Percentiles rank a stretch among this genome's conserved stretches.
phyloP scores from a whole-genome alignment of 257 asterid species.

The Thymus mandschuricus region DNA sequence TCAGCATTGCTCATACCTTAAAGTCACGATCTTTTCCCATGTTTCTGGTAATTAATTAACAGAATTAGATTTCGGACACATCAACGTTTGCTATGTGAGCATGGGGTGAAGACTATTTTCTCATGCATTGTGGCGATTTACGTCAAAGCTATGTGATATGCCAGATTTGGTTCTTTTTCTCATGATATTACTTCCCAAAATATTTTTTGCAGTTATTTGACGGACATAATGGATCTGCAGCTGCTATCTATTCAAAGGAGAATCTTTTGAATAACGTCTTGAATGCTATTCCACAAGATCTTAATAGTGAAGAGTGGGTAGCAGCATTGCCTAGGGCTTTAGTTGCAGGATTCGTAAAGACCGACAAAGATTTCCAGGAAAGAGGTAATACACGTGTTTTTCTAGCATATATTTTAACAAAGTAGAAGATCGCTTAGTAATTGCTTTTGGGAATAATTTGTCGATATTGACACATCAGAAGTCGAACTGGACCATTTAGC shows the following conservation, averaged over 20 bases:
- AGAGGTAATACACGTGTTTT: slow-evolving; percentile 51
- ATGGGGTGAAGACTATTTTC: not conserved
- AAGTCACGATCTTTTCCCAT: not conserved
- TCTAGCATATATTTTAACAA: not conserved
- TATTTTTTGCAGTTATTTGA: slow-evolving; percentile 74
- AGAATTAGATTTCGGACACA: not conserved
- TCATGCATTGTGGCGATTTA: not conserved
- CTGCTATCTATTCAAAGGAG: slow-evolving; percentile 91
- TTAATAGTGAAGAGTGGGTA: slow-evolving; percentile 89
- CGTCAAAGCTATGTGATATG: not conserved
- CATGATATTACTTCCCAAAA: slow-evolving; percentile 20
- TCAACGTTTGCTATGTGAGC: not conserved
- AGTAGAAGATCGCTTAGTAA: slow-evolving; percentile 10
- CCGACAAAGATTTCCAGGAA: slow-evolving; percentile 94
- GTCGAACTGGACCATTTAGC: not conserved
- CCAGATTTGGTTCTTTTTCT: slow-evolving; percentile 17
- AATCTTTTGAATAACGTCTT: slow-evolving; percentile 81
- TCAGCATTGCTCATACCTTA: slow-evolving; percentile 1
- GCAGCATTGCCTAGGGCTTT: slow-evolving; percentile 93
- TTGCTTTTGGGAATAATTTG: not conserved
- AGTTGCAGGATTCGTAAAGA: slow-evolving; percentile 94
- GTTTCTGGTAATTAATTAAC: not conserved
- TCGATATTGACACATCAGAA: slow-evolving; percentile 3
- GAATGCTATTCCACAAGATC: slow-evolving; percentile 82
- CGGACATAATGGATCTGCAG: slow-evolving; percentile 99